phyloP scores from a whole-genome alignment of 305 asterid species.

The Solanum hybrid region DNA sequence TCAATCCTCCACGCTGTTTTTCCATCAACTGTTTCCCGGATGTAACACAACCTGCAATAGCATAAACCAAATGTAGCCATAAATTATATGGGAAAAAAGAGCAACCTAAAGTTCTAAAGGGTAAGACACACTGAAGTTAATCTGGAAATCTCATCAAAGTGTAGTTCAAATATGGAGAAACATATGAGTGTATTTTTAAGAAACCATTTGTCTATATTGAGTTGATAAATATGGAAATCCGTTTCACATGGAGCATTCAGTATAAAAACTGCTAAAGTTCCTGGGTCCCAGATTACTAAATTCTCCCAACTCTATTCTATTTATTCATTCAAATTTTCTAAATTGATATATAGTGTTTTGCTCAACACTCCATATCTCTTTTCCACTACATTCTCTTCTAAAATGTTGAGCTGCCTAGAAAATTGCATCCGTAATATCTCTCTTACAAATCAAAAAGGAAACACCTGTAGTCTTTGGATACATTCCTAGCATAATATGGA shows the following conservation, averaged over 20 bases:
- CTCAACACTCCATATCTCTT: background rate
- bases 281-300: background rate
- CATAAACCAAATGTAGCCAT: background rate
- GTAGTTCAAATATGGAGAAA: background rate
- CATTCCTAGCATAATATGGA: background rate
- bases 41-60: conserved; percentile 6
- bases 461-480: too few relatives aligned
- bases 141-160: background rate
- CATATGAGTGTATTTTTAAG: background rate
- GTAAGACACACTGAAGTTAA: background rate
- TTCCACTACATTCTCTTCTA: background rate
- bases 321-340: background rate
- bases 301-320: background rate
- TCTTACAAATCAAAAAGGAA: background rate
- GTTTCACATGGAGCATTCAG: background rate
- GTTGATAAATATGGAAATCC: background rate
- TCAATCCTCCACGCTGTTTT: conserved; percentile 7
- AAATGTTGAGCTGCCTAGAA: background rate
- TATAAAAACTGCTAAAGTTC: background rate
- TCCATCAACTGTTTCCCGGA: conserved; percentile 1
- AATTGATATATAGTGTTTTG: background rate
- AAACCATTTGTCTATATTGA: background rate
- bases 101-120: background rate
- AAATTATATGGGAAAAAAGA: background rate
- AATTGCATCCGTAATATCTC: background rate